phyloP scores from a whole-genome alignment of 2,329 filamentous ascomycete genomes.

The Aspergillus novofumigatus region DNA sequence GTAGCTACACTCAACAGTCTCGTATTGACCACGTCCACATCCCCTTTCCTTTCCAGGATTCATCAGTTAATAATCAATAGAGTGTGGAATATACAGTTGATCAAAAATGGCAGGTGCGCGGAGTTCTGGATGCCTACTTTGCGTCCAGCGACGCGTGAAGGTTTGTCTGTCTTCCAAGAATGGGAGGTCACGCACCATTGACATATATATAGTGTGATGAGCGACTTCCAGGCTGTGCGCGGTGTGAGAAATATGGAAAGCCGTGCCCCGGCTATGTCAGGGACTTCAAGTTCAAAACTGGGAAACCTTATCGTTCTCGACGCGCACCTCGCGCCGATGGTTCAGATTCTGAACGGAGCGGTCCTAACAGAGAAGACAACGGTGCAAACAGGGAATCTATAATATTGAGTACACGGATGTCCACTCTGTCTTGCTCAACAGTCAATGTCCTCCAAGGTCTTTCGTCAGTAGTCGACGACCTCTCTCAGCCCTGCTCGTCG shows the following conservation, averaged over 20 bases:
- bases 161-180: conserved; percentile 9
- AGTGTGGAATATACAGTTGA: neutral
- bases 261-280: conserved; percentile 33
- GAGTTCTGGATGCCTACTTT: conserved; percentile 24
- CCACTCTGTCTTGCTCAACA: conserved; percentile 4
- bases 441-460: conserved; percentile 22
- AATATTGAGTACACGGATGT: neutral
- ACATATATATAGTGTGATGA: conserved; percentile 30
- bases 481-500: conserved; percentile 16
- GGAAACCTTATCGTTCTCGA: conserved; percentile 24
- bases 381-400: conserved; percentile 1
- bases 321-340: conserved; percentile 5
- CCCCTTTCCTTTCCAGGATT: no score
- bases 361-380: neutral
- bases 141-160: conserved; percentile 27
- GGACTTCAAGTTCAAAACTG: conserved; percentile 31
- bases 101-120: conserved; percentile 20
- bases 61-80: neutral
- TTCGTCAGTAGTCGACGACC: conserved; percentile 18
- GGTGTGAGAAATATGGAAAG: conserved; percentile 31
- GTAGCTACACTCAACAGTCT: neutral
- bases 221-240: conserved; percentile 26
- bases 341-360: neutral
- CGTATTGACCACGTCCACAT: neutral
- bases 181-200: neutral